Evolutionary conservation across 306 rosid species (phyloP), one percentile per base, ranked within the genome.

Genomic region (Prunus mira): DNA sequence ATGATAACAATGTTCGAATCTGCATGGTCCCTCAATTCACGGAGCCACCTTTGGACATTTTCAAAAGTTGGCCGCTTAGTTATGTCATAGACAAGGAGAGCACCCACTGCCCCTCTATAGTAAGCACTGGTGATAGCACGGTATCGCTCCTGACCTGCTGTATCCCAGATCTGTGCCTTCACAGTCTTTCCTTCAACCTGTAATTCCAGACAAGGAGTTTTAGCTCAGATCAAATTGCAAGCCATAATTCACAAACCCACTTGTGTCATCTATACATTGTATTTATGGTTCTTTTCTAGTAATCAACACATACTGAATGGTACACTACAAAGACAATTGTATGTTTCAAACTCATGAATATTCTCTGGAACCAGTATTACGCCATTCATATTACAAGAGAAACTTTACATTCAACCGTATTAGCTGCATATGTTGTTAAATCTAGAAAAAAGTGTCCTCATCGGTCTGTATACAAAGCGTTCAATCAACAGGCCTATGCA

Each of bases 101-200:
- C 97, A 77, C 97, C 99, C 63, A 95, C 97, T 72, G 97, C 99
- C 55, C 99, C 99, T 84, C 99, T 95, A 57, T 95, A 95, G 78
- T 95, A 95, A 61, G 99, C 97, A 83, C 99, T 90, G 64, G 97
- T 95, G 63, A 95, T 92, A 22, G 99, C 99, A 7, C 99, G 97
- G 82, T 95, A 95, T 67, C 99, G 91, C 87, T 95, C 99, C 88
- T 95, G 99, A 66, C 97, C 99, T 20, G 99, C 99, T 19, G 98
- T 95, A 72, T 95, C 98, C 98, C 98, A 95, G 76, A 95, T 95
- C 82, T 95, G 98, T 67, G 98, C 97, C 86, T 95, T 95, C 18
- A 95, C 97, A 15, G 98, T 92, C 82, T 95, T 95, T 77, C 98
- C 98, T 67, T 95, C 97, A 32, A 92, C 98, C 98, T 95, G 87